These are phyloP conservation scores for Dactylonectria estremocensis DNA, from an alignment of 2,329 filamentous ascomycete genomes.

Conservation along the genomic window DNA sequence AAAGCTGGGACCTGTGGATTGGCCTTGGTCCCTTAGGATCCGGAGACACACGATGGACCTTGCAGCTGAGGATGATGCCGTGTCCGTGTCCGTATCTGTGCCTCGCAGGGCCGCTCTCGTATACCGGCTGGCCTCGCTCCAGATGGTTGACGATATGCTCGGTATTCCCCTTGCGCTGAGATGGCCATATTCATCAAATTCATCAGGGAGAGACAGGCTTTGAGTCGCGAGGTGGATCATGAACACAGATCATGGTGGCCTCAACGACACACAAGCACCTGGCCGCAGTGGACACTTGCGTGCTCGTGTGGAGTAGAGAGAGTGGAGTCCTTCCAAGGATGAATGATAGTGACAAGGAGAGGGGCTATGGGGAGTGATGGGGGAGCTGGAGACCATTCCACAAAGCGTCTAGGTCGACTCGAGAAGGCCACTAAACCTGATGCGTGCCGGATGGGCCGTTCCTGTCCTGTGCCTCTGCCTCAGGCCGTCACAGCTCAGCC, in stretches of 20 bases:
- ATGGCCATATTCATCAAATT: constrained; percentile 25
- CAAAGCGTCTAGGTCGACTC: constrained; percentile 16
- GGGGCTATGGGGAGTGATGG: constrained; percentile 11
- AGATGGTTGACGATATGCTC: constrained; percentile 5
- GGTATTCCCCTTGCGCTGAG: constrained; percentile 13
- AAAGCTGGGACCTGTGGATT: not conserved
- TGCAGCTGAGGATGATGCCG: constrained; percentile 23
- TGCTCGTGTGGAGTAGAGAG: constrained; percentile 12
- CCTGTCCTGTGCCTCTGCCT: constrained; percentile 34
- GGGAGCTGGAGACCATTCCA: constrained; percentile 19
- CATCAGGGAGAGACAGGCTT: constrained; percentile 24
- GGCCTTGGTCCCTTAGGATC: constrained; percentile 17
- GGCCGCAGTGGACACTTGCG: constrained; percentile 20
- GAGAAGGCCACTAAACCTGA: constrained; percentile 29
- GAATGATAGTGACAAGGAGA: constrained; percentile 20
- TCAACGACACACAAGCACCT: constrained; percentile 18
- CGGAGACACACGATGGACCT: constrained; percentile 12
- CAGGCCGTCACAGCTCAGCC: constrained; percentile 31
- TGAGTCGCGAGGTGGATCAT: constrained; percentile 24
- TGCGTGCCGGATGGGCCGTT: constrained; percentile 38
- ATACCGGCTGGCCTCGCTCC: constrained; percentile 11
- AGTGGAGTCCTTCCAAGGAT: constrained; percentile 19
- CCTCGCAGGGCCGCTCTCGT: constrained; percentile 6
- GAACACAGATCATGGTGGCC: constrained; percentile 30
- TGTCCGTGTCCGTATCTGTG: constrained; percentile 4